Evolutionary conservation across 2,329 filamentous ascomycete species (phyloP).

Genomic region (Bipolaris sorokiniana): DNA sequence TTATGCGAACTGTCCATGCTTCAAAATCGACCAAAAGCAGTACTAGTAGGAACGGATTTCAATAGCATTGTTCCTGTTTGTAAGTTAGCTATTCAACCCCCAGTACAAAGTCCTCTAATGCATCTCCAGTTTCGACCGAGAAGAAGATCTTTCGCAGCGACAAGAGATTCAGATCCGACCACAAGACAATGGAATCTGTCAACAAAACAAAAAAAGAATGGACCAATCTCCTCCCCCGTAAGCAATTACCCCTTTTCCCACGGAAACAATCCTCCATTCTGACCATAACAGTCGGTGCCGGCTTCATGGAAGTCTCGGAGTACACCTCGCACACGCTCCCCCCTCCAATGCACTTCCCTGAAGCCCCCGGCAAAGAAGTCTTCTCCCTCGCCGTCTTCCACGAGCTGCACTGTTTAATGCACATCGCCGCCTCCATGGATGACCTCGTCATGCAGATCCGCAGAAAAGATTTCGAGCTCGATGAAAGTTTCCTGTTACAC

Average conservation of each 20-base stretch:
- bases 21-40: slow-evolving; percentile 11
- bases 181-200: slow-evolving; percentile 19
- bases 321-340: slow-evolving; percentile 16
- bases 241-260: not conserved
- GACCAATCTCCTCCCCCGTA: slow-evolving; percentile 19
- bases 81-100: not conserved
- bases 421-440: slow-evolving; percentile 22
- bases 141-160: slow-evolving; percentile 23
- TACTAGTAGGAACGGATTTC: slow-evolving; percentile 17
- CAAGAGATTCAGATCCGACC: slow-evolving; percentile 24
- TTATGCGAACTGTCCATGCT: slow-evolving; percentile 22
- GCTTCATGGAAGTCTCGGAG: slow-evolving; percentile 23
- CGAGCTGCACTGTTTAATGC: slow-evolving; percentile 29
- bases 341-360: slow-evolving; percentile 24
- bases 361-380: slow-evolving; percentile 11
- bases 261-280: not conserved
- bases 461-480: slow-evolving; percentile 19
- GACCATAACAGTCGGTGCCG: slow-evolving; percentile 17
- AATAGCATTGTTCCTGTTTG: slow-evolving; percentile 24
- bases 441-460: slow-evolving; percentile 24
- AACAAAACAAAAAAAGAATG: slow-evolving; percentile 20
- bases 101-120: slow-evolving; percentile 1
- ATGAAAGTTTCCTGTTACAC: slow-evolving; percentile 29
- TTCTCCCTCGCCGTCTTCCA: slow-evolving; percentile 28
- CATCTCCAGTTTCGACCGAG: slow-evolving; percentile 14